Evolutionary conservation across 495 filamentous ascomycete species (phyloP).

Genomic region (Aspergillus ostianus): DNA sequence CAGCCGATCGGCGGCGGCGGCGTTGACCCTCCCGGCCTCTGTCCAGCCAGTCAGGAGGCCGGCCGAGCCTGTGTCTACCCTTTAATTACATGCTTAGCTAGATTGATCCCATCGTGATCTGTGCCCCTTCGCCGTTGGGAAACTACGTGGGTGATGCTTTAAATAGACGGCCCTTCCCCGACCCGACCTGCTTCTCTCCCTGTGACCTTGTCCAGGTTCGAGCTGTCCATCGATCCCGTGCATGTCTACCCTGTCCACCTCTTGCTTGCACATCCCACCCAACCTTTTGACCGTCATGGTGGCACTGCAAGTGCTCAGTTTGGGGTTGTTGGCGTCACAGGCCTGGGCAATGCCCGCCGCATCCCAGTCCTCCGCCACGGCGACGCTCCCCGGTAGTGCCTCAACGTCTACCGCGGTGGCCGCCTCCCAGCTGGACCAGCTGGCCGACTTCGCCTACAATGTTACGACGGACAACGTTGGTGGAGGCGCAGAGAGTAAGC

Average conservation of each 20-base stretch:
- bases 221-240: not conserved
- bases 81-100: not conserved
- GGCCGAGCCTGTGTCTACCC: not conserved
- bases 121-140: not conserved
- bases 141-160: not conserved
- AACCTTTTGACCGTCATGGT: constrained; percentile 15
- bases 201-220: constrained; percentile 7
- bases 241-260: not conserved
- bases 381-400: constrained; percentile 15
- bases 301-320: constrained; percentile 12
- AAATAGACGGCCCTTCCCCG: constrained; percentile 6
- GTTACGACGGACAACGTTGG: constrained; percentile 13
- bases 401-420: constrained; percentile 22
- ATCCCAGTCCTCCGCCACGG: constrained; percentile 6
- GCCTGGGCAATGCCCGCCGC: constrained; percentile 12
- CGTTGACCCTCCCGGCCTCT: not conserved
- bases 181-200: not conserved
- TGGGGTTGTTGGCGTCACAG: constrained; percentile 16
- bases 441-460: constrained; percentile 21
- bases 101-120: no score
- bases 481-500: constrained; percentile 25
- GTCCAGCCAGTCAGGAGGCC: not conserved
- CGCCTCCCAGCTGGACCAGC: constrained; percentile 18
- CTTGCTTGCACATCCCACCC: not conserved
- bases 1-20: not conserved